Percentiles rank a stretch among this genome's conserved stretches.
Conservation (phyloP, 2,329 filamentous ascomycete species). For the Tolypocladium amazonense region DNA sequence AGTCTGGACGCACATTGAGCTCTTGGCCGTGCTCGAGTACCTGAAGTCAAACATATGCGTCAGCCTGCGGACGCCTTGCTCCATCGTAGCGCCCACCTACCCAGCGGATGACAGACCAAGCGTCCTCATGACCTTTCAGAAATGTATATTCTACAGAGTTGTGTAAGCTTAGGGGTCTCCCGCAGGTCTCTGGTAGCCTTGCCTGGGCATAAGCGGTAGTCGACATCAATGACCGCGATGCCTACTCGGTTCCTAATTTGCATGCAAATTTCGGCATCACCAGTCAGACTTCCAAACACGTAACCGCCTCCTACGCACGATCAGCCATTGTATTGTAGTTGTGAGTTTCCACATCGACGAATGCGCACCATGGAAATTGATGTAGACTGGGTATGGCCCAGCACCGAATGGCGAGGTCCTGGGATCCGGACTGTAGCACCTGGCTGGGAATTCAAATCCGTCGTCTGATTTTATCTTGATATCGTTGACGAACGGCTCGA, state of each 20-base stretch:
- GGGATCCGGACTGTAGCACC: conserved; percentile 3
- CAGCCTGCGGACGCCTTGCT: not conserved
- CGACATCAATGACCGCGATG: conserved; percentile 2
- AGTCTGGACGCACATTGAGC: conserved; percentile 1
- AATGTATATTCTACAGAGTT: not conserved
- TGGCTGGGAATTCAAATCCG: conserved; percentile 1
- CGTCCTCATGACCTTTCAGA: conserved; percentile 4
- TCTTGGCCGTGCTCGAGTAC: not conserved
- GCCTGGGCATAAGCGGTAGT: conserved; percentile 1
- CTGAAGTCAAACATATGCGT: not conserved
- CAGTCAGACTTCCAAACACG: conserved; percentile 1
- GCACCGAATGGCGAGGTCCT: conserved; percentile 3
- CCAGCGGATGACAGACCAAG: conserved; percentile 4
- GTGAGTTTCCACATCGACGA: not conserved
- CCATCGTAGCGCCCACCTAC: not conserved
- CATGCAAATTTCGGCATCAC: conserved; percentile 3
- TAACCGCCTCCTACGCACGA: not conserved
- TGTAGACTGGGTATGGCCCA: conserved; percentile 2
- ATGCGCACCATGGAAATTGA: conserved; percentile 4
- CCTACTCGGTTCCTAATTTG: conserved; percentile 1
- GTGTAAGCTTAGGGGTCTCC: not conserved
- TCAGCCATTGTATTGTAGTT: not conserved
- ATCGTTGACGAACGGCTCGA: conserved; percentile 4
- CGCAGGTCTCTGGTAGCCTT: not conserved
- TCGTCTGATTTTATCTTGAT: conserved; percentile 3